phyloP scores from a whole-genome alignment of 2,329 filamentous ascomycete species.

The Ceratocystis colombiana region DNA sequence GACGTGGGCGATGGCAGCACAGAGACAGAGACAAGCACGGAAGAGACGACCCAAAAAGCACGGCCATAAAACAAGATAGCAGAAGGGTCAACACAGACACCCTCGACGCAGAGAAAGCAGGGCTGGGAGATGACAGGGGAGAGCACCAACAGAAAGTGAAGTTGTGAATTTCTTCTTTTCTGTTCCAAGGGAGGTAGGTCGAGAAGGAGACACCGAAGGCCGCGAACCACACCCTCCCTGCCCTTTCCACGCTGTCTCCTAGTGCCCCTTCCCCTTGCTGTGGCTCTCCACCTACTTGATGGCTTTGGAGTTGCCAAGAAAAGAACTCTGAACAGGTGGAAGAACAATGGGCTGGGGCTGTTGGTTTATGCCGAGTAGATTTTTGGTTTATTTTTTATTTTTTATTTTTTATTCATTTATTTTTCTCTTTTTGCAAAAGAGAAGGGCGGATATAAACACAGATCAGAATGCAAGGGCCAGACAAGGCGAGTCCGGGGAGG shows the following conservation, averaged over 20 bases:
- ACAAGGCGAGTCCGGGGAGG: slow-evolving; percentile 7
- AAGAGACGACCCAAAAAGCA: not conserved
- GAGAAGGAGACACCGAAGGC: slow-evolving; percentile 7
- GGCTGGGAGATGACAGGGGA: slow-evolving; percentile 15
- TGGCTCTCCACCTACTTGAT: not conserved
- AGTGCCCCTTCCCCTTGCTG: not conserved
- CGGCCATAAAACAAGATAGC: slow-evolving; percentile 2
- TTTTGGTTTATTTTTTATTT: too few species aligned
- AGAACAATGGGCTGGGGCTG: slow-evolving; percentile 10
- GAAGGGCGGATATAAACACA: slow-evolving; percentile 7
- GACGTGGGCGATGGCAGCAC: slow-evolving; percentile 10
- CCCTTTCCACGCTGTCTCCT: not conserved
- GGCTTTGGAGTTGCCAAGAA: not conserved
- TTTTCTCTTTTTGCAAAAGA: not conserved
- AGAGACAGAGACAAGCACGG: not conserved
- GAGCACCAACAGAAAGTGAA: slow-evolving; percentile 10
- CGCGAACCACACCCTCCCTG: not conserved
- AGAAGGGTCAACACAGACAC: not conserved
- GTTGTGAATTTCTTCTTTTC: slow-evolving; percentile 1
- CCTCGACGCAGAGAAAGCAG: not conserved
- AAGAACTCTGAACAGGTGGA: not conserved
- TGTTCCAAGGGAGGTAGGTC: not conserved
- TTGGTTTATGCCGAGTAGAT: not conserved
- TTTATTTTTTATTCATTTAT: too few species aligned
- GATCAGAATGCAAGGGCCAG: slow-evolving; percentile 12